A percentile compares a stretch with the other conserved stretches of the same genome.
These are phyloP conservation scores for Russula virescens DNA, from an alignment of 768 basidiomycete genomes.

Conservation along the genomic window DNA sequence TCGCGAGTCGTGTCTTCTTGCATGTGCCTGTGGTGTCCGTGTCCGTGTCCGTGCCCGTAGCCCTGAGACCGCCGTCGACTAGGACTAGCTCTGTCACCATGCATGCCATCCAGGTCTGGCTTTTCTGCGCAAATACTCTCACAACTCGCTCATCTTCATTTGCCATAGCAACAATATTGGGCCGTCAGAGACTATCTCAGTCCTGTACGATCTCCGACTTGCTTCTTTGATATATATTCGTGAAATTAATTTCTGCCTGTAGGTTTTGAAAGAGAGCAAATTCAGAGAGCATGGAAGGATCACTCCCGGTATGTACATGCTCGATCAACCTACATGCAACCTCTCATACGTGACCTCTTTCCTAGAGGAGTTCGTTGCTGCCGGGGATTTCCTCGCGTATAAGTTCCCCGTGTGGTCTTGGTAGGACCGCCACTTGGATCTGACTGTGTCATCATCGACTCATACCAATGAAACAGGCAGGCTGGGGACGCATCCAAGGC, in stretches of 20 bases:
- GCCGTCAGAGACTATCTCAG: conserved; percentile 91
- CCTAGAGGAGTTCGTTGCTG: conserved; percentile 94
- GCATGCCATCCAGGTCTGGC: conserved; percentile 44
- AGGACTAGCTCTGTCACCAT: conserved; percentile 29
- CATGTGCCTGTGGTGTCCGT: not conserved
- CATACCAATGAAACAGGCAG: conserved; percentile 56
- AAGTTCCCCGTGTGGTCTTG: conserved; percentile 99
- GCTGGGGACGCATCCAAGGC: conserved; percentile 81
- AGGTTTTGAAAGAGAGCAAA: conserved; percentile 97
- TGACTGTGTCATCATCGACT: conserved; percentile 3
- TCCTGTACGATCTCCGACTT: conserved; percentile 50
- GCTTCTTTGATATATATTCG: conserved; percentile 28
- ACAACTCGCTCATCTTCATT: not conserved
- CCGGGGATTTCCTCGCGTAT: conserved; percentile 95
- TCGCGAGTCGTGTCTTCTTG: conserved; percentile 8
- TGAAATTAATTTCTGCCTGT: conserved; percentile 29
- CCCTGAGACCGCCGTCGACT: conserved; percentile 17
- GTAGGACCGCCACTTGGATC: conserved; percentile 41
- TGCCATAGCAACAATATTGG: conserved; percentile 76
- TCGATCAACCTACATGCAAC: conserved; percentile 16
- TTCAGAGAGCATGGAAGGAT: conserved; percentile 99
- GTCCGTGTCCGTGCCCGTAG: not conserved
- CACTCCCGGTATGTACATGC: conserved; percentile 64
- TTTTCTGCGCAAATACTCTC: not conserved
- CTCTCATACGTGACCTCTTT: conserved; percentile 20